phyloP scores from a whole-genome alignment of 2,329 filamentous ascomycete genomes.

The Alternaria tenuissima region DNA sequence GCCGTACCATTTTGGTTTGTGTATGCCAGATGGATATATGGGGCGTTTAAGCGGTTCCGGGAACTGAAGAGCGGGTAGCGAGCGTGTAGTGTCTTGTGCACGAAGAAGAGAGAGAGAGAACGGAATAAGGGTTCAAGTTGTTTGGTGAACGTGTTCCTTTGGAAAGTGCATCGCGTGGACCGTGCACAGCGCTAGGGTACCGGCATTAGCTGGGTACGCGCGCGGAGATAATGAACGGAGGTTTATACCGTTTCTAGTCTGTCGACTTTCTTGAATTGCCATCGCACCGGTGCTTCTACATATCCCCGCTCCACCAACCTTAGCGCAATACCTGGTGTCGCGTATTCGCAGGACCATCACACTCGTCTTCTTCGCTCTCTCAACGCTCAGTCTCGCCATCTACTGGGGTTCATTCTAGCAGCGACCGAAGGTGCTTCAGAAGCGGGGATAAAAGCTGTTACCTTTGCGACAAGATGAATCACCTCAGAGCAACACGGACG shows the following conservation, averaged over 20 bases:
- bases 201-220: constrained; percentile 18
- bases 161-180: constrained; percentile 28
- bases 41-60: background rate
- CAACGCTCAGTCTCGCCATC: background rate
- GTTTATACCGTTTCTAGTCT: constrained; percentile 15
- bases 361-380: no score
- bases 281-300: background rate
- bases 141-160: constrained; percentile 22
- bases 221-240: constrained; percentile 26
- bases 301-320: background rate
- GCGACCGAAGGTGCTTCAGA: constrained; percentile 1
- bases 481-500: constrained; percentile 17
- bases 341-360: background rate
- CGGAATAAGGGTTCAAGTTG: constrained; percentile 7
- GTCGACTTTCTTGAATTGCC: constrained; percentile 4
- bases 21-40: background rate
- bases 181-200: constrained; percentile 3
- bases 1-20: constrained; percentile 5
- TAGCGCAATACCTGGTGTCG: background rate
- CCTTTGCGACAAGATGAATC: constrained; percentile 20
- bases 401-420: constrained; percentile 8
- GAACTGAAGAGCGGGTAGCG: background rate
- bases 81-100: background rate
- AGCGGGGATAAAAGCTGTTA: constrained; percentile 6
- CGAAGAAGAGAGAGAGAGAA: background rate